These are phyloP conservation scores for Malus hybrid DNA, from an alignment of 331 rosid genomes.

Conservation along the genomic window DNA sequence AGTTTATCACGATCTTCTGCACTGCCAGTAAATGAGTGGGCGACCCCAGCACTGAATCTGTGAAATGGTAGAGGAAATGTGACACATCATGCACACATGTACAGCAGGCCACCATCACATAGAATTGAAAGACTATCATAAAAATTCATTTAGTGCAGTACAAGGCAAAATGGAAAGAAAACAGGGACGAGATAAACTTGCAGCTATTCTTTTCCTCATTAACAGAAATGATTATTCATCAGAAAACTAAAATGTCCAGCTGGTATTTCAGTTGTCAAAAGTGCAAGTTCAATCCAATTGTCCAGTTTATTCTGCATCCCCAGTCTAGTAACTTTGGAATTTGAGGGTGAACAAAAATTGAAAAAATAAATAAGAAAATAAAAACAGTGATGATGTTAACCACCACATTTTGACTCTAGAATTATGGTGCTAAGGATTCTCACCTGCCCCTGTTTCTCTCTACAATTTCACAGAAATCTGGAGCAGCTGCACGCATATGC, in stretches of 20 bases:
- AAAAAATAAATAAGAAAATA: background rate
- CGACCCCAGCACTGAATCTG: constrained; percentile 79
- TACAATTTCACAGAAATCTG: constrained; percentile 86
- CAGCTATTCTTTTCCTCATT: background rate
- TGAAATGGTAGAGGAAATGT: constrained; percentile 10
- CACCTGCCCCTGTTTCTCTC: constrained; percentile 71
- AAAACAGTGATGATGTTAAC: background rate
- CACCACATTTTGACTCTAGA: constrained; percentile 7
- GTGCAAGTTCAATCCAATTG: background rate
- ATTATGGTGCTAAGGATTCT: constrained; percentile 14
- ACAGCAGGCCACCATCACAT: constrained; percentile 2
- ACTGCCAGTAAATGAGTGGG: constrained; percentile 93
- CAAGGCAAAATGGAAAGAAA: no score
- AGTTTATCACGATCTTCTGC: constrained; percentile 71
- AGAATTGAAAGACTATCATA: background rate
- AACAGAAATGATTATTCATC: background rate
- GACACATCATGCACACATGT: constrained; percentile 2
- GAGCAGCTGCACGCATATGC: constrained; percentile 94
- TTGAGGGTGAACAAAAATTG: background rate
- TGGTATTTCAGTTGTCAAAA: background rate
- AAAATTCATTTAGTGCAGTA: background rate
- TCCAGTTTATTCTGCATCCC: background rate
- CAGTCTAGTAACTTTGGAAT: background rate
- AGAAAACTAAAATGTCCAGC: background rate
- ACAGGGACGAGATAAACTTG: background rate